Evolutionary conservation across 116 monocot genomes (phyloP), one percentile per base, ranked within the genome.

Genomic region (Phalaenopsis hybrid): DNA sequence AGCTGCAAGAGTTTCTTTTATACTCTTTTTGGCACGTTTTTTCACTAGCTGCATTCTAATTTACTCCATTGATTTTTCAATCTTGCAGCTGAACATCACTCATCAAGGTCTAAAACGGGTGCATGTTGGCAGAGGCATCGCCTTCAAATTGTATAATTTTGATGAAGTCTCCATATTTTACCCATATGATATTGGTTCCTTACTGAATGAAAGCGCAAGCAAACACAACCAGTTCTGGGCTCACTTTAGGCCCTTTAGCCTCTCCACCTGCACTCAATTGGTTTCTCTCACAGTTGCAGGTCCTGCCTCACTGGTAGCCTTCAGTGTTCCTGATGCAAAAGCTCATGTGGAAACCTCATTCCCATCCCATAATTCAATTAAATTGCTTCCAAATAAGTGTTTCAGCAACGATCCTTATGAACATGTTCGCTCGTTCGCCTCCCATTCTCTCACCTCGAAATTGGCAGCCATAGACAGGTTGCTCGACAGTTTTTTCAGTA

Each of bases 51-150:
- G 21, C 10, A 23, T 65, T 2, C 25, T 8, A 8, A 65, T 25
- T 21, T n/a, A 6, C 4, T 44, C 48, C 28, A 1, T 20, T 81
- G 20, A 31, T 45, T 11, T 13, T 7, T 5, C 12, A 55, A 17
- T 1, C 25, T 46, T 17, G 82, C 94, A 96, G 96, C 18, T 77
- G 57, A 94, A 94, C 74, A 34, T 74, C 57, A 91, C 92, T 61
- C 82, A 86, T 76, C 78, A 81, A 78, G 84, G 83, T 44, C 74
- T 97, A 61, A 88, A 82, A 79, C 81, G 83, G 79, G 74, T 93
- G 37, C 57, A 92, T 80, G 84, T 97, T 45, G 94, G 87, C 37
- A 83, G 88, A 78, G 97, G 94, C 73, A 90, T 92, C 68, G 87
- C 79, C 86, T 51, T 94, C 41, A 89, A 82, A 75, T 43, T 94